Base-by-base conservation (phyloP, 352 stramenopile species). In the Phytophthora lateralis region DNA sequence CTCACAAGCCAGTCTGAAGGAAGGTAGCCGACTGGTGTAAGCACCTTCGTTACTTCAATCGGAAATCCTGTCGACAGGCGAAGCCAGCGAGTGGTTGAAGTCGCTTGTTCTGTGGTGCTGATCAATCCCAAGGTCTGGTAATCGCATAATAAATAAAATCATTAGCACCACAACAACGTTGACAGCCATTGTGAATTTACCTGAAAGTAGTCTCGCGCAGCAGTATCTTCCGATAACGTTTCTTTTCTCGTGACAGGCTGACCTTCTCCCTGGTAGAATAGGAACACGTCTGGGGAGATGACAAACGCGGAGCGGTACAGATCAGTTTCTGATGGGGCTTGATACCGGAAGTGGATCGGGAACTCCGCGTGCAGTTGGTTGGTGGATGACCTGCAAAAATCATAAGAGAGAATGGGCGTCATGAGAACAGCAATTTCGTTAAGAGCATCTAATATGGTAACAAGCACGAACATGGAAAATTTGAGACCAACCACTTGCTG, bases 311-410 rank as follows among this genome's bases (percentile, higher is more conserved):
- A 20, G 4, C 77, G 75, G 43, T 82, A 84, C 26, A 71, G 26
- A 15, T 75, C 55, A 2, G 17, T 71, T 35, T 69, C 49, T 9
- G 79, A 84, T 10, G 79, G 77, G 4, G 75, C 69, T 75, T 89
- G 77, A 39, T 89, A 89, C 14, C 79, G 73, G 34, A 89, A 80
- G 34, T 89, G 79, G 59, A 89, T 83, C 2, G 79, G 79, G 30
- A 82, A 82, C 17, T 84, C 71, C 2, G 76, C 38, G 8, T 72
- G 63, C 24, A 67, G 18, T 53, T 57, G 15, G 32, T 57, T 55
- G 3, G 26, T 58, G 43, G 30, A 46, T 44, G 55, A 44, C 39
- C 60, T 80, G 30, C 8, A n/a, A 57, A 43, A 30, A 43, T 3
- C 21, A 24, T 24, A 24, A 24, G 21, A 24, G 21, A 37, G 15